Evolutionary conservation across 108 stramenopile species (phyloP).

Genomic region (Poteriospumella lacustris): DNA sequence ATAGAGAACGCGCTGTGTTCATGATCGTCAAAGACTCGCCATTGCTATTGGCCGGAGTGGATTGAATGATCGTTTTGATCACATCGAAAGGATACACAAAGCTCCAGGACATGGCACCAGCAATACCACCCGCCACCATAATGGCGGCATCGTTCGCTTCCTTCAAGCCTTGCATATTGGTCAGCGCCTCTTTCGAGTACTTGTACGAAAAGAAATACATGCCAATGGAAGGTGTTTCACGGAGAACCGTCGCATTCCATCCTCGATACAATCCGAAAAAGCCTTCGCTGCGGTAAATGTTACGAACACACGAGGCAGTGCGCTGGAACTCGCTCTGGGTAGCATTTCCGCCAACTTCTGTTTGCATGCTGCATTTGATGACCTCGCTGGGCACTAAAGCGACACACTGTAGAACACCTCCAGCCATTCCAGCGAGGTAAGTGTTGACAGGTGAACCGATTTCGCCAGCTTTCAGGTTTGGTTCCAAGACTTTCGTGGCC

Average conservation of each 20-base stretch:
- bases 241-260: conserved; percentile 25
- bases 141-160: conserved; percentile 45
- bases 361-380: conserved; percentile 82
- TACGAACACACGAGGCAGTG: neutral
- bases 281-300: conserved; percentile 26
- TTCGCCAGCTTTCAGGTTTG: conserved; percentile 1
- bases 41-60: conserved; percentile 23
- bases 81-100: conserved; percentile 82
- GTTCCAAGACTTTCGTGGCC: neutral
- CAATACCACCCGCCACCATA: conserved; percentile 72
- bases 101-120: conserved; percentile 75
- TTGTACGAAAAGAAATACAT: conserved; percentile 82
- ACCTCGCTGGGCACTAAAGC: conserved; percentile 79
- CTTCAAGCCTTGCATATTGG: conserved; percentile 31
- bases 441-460: conserved; percentile 38
- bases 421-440: conserved; percentile 71
- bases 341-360: conserved; percentile 36
- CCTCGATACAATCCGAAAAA: conserved; percentile 40
- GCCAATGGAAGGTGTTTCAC: conserved; percentile 83
- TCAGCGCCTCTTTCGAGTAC: conserved; percentile 23
- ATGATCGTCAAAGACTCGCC: neutral
- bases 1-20: neutral
- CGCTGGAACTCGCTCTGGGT: neutral
- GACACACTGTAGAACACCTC: conserved; percentile 72
- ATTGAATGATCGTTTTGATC: conserved; percentile 78